A percentile compares a stretch with the other conserved stretches of the same genome.
Evolutionary conservation across 1,284 basidiomycete species (phyloP).

Genomic region (Ganoderma leucocontextum): DNA sequence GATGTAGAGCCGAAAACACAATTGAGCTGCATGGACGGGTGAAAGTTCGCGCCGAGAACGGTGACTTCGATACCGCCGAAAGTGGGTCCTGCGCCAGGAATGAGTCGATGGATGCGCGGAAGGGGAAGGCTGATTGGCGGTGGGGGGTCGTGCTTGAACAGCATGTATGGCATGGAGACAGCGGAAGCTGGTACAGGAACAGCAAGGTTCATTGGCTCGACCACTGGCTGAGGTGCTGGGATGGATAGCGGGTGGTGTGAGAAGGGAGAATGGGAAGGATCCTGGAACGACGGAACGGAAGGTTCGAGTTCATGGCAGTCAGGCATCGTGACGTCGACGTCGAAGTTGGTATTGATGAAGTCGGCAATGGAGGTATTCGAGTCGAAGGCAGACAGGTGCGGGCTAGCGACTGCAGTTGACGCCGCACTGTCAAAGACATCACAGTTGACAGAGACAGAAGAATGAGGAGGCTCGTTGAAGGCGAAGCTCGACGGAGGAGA

Average conservation of each 20-base stretch:
- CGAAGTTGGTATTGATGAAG: constrained; percentile 30
- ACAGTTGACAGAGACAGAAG: constrained; percentile 20
- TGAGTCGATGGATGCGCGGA: constrained; percentile 83
- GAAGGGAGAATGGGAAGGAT: constrained; percentile 19
- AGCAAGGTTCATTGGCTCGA: constrained; percentile 38
- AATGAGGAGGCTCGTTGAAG: constrained; percentile 14
- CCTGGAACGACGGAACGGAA: constrained; percentile 30
- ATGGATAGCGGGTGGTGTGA: constrained; percentile 1
- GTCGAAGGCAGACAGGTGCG: constrained; percentile 34
- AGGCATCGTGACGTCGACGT: constrained; percentile 40
- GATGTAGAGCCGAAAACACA: constrained; percentile 90
- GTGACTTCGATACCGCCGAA: constrained; percentile 96
- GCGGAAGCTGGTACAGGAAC: constrained; percentile 38
- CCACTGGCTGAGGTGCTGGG: constrained; percentile 33
- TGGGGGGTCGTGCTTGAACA: constrained; percentile 61
- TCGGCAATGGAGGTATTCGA: constrained; percentile 31
- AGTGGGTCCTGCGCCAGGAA: constrained; percentile 92
- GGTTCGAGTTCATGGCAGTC: constrained; percentile 33
- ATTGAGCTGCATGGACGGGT: constrained; percentile 70
- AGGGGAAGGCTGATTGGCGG: constrained; percentile 56
- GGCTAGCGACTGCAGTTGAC: constrained; percentile 28
- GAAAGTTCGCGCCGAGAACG: constrained; percentile 91
- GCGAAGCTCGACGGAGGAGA: constrained; percentile 35
- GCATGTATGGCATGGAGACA: constrained; percentile 58
- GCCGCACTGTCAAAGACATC: constrained; percentile 23